phyloP scores from a whole-genome alignment of 192 early-diverging fungal genomes.

The Linderina pennispora region DNA sequence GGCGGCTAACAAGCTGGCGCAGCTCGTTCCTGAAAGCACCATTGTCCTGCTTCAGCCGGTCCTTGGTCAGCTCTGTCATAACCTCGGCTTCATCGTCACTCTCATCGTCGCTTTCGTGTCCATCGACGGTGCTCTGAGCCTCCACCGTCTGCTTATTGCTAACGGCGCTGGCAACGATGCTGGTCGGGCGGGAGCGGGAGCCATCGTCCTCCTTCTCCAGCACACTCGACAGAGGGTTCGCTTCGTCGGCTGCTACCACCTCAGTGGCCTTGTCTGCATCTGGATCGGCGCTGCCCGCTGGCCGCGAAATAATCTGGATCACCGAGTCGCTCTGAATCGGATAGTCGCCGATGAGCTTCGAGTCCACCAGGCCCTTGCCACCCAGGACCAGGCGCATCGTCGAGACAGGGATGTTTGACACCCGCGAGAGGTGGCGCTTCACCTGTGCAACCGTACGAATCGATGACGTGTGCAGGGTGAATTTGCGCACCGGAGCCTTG shows the following conservation, averaged over 20 bases:
- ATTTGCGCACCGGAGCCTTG: conserved; percentile 37
- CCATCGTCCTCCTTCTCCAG: conserved; percentile 6
- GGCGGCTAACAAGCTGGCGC: conserved; percentile 11
- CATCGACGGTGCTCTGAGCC: not conserved
- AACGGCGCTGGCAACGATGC: not conserved
- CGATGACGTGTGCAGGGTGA: conserved; percentile 32
- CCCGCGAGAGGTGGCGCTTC: conserved; percentile 25
- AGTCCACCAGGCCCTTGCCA: conserved; percentile 38
- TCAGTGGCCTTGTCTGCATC: not conserved
- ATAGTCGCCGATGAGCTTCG: conserved; percentile 42
- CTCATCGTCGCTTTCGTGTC: conserved; percentile 10
- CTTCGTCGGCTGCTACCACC: conserved; percentile 3
- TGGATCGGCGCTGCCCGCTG: conserved; percentile 3
- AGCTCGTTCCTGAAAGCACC: conserved; percentile 30
- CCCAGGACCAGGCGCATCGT: conserved; percentile 26
- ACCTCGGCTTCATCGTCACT: conserved; percentile 12
- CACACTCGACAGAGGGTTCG: conserved; percentile 25
- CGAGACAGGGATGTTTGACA: conserved; percentile 20
- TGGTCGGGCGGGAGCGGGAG: no score
- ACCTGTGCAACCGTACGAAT: conserved; percentile 37
- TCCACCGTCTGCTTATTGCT: not conserved
- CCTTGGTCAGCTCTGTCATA: conserved; percentile 6
- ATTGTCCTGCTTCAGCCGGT: conserved; percentile 18
- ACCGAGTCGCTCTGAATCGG: conserved; percentile 19
- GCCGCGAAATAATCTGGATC: conserved; percentile 35